phyloP scores from a whole-genome alignment of 2,329 filamentous ascomycete species.

The Allantophomopsis cytisporea region DNA sequence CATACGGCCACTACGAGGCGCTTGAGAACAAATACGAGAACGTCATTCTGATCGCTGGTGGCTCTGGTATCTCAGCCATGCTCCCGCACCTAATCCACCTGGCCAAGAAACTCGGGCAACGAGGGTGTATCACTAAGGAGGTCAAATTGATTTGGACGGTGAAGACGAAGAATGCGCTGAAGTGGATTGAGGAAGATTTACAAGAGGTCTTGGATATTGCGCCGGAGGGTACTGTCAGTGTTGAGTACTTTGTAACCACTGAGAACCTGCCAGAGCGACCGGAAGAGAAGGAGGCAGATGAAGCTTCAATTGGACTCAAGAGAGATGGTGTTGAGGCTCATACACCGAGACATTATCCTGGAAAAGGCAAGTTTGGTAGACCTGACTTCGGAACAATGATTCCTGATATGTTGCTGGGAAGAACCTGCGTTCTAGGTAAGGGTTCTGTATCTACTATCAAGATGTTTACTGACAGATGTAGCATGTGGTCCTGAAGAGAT shows the following conservation, averaged over 20 bases:
- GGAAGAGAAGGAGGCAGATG: neutral
- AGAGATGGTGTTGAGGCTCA: neutral
- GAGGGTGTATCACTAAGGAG: neutral
- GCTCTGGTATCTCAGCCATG: slow-evolving; percentile 7
- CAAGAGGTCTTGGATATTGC: neutral
- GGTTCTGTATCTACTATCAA: neutral
- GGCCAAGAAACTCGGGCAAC: slow-evolving; percentile 1
- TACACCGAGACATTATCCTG: neutral
- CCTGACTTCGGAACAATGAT: slow-evolving; percentile 1
- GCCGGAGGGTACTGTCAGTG: neutral
- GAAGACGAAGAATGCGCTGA: slow-evolving; percentile 1
- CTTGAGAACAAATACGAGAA: slow-evolving; percentile 7
- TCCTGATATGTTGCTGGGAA: neutral
- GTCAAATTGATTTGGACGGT: slow-evolving; percentile 9
- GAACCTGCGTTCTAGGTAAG: slow-evolving; percentile 1
- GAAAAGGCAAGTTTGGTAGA: neutral
- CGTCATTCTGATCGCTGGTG: slow-evolving; percentile 11
- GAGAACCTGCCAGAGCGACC: neutral
- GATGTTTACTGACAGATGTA: neutral
- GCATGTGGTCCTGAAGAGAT: slow-evolving; percentile 10
- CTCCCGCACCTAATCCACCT: slow-evolving; percentile 8
- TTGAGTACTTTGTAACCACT: neutral
- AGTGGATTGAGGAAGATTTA: slow-evolving; percentile 5
- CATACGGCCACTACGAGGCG: slow-evolving; percentile 10
- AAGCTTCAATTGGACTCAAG: neutral